Evolutionary conservation across 148 eudicot genomes (phyloP).

Genomic region (Rhododendron kiyosumense): DNA sequence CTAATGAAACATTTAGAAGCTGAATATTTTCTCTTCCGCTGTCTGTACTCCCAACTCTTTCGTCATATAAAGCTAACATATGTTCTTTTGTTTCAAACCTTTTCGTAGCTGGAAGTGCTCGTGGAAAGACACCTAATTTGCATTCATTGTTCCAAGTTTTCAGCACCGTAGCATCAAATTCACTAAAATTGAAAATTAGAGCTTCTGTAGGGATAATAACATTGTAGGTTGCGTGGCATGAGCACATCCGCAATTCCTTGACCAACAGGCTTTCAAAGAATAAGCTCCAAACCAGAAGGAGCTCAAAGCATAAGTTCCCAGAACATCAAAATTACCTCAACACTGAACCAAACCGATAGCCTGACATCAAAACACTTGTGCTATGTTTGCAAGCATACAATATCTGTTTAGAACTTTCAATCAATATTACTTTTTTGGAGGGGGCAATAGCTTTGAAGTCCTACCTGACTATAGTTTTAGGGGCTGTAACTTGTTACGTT

Average conservation of each 20-base stretch:
- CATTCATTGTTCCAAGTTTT: neutral
- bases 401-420: neutral
- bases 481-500: neutral
- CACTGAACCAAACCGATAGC: neutral
- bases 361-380: neutral
- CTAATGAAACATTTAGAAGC: neutral
- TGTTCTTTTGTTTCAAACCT: neutral
- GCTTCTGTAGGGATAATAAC: neutral
- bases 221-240: neutral
- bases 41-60: neutral
- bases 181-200: neutral
- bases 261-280: neutral
- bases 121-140: neutral
- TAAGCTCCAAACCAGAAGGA: neutral
- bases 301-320: neutral
- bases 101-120: neutral
- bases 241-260: conserved; percentile 1
- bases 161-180: neutral
- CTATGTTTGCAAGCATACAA: neutral
- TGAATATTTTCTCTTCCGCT: neutral
- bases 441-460: neutral
- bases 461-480: neutral
- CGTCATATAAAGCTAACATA: neutral
- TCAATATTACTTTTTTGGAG: neutral
- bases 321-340: neutral